Evolutionary conservation across 805 yeast species (phyloP).

Genomic region (Clavispora vitiphila): DNA sequence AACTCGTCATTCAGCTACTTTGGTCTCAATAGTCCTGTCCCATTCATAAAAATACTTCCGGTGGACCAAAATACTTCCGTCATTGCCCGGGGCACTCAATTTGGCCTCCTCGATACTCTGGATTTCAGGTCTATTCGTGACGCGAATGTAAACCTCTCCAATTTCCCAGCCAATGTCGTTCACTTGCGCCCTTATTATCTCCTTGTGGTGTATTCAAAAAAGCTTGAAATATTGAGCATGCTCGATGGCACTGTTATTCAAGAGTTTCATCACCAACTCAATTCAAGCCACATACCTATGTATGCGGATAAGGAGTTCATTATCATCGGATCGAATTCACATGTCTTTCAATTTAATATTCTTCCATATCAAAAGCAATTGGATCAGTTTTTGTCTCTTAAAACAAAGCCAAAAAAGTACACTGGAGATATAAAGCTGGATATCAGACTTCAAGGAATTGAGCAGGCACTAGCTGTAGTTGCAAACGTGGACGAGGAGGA

Average conservation of each 20-base stretch:
- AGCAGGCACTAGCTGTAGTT: constrained; percentile 29
- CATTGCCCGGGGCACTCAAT: constrained; percentile 31
- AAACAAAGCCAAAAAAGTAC: constrained; percentile 11
- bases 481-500: constrained; percentile 20
- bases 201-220: constrained; percentile 26
- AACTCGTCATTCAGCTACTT: constrained; percentile 34
- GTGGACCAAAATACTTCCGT: constrained; percentile 12
- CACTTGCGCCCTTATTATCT: constrained; percentile 31
- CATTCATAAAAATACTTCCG: constrained; percentile 20
- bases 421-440: constrained; percentile 25
- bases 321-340: constrained; percentile 24
- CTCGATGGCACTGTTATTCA: constrained; percentile 33
- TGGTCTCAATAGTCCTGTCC: constrained; percentile 29
- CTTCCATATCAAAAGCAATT: constrained; percentile 28
- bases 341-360: constrained; percentile 27
- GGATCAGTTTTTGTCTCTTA: constrained; percentile 28
- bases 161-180: constrained; percentile 22
- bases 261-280: constrained; percentile 27
- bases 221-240: constrained; percentile 31
- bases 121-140: constrained; percentile 7
- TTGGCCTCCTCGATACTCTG: constrained; percentile 12
- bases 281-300: constrained; percentile 18
- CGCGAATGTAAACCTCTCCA: constrained; percentile 20
- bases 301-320: constrained; percentile 8
- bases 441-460: constrained; percentile 27